A percentile compares a stretch with the other conserved stretches of the same genome.
phyloP scores from a whole-genome alignment of 257 asterid species.

The Fraxinus americana region DNA sequence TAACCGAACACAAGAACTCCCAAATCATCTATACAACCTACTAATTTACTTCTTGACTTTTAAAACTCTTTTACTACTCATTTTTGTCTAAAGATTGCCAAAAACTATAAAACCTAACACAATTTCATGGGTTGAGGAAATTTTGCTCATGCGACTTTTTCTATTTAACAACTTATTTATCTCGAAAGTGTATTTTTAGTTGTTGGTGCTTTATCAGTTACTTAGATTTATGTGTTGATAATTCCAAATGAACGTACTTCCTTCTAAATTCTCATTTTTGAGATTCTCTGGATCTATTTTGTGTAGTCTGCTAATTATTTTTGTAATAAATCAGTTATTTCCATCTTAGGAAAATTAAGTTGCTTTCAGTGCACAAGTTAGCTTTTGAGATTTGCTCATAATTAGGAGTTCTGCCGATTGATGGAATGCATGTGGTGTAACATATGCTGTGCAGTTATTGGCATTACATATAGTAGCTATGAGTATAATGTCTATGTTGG shows the following conservation, averaged over 20 bases:
- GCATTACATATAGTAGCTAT: background rate
- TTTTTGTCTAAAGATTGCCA: too few species aligned
- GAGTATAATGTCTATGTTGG: background rate
- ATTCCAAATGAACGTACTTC: background rate
- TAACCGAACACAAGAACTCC: too few species aligned
- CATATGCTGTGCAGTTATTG: background rate
- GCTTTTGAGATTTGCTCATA: slow-evolving; percentile 8
- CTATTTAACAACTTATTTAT: too few species aligned
- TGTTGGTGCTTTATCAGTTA: background rate
- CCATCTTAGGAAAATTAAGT: background rate
- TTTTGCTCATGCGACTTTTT: background rate
- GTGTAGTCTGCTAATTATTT: background rate
- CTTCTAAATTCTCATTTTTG: background rate
- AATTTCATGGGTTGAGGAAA: background rate
- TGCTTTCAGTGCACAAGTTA: slow-evolving; percentile 1
- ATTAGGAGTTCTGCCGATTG: background rate
- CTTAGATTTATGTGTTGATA: background rate
- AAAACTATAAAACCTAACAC: too few species aligned
- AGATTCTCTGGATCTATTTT: background rate
- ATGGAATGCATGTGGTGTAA: background rate
- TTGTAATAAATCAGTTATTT: background rate
- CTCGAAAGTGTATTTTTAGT: background rate
- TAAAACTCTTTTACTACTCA: too few species aligned
- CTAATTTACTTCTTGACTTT: too few species aligned
- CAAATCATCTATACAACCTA: too few species aligned